Base-by-base conservation (phyloP, 345 rosid species). In the Rhodomyrtus tomentosa region DNA sequence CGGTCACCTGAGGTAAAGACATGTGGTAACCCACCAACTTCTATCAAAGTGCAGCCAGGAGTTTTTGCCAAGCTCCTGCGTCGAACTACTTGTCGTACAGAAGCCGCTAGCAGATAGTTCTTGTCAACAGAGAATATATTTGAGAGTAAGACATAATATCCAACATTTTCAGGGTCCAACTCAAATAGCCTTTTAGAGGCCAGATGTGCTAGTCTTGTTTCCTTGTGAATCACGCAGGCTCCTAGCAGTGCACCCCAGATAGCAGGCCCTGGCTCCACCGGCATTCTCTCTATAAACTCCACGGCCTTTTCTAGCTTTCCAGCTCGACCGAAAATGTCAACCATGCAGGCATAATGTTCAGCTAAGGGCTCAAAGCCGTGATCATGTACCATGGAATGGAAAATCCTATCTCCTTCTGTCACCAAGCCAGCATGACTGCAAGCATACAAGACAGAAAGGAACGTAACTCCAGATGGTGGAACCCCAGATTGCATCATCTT, bases 391-490 rank as follows among this genome's bases (percentile, higher is more conserved):
- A 95, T 95, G 83, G 92, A 87, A 58, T 85, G 86, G 89, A 92
- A 95, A 84, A 94, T 89, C 79, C 88, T 87, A 72, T 93, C 87
- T 72, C 95, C 98, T 90, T 93, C 94, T 85, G 76, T 89, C 83
- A 94, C 96, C 83, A 95, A 84, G 40, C 98, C 98, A 36, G 98
- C 89, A 84, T 95, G 95, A 88, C 98, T 95, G 86, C 98, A 94
- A 82, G 98, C 96, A 90, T 94, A 88, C 82, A 95, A 90, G 48
- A 86, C 89, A 42, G 93, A 93, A 81, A 94, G 98, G 88, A 94
- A 94, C 21, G 98, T 93, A 82, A 92, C 95, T 52, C 88, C 85
- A 42, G 94, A 88, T 80, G 95, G 95, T 68, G 85, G 85, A 88
- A 89, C 86, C 50, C 89, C 86, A 80, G 93, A 94, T 80, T 59